Evolutionary conservation across 164 flowering plant genomes (phyloP).

Genomic region (Stephania cephalantha): DNA sequence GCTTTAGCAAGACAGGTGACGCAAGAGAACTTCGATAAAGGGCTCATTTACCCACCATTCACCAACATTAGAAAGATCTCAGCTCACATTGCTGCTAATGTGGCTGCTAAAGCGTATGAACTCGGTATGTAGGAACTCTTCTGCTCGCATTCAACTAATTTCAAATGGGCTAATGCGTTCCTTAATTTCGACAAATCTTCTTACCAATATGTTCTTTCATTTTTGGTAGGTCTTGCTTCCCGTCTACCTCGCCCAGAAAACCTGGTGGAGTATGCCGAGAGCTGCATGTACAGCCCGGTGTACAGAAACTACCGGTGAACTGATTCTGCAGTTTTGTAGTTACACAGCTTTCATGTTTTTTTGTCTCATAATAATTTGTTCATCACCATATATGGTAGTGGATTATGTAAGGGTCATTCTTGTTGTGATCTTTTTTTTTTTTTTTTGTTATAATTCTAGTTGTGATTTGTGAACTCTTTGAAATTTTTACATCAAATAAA

Average conservation of each 20-base stretch:
- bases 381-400: background rate
- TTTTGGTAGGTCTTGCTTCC: slow-evolving; percentile 60
- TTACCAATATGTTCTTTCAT: background rate
- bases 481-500: background rate
- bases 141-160: background rate
- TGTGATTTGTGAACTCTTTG: background rate
- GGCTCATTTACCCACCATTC: slow-evolving; percentile 80
- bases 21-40: slow-evolving; percentile 61
- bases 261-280: slow-evolving; percentile 74
- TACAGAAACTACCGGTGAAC: slow-evolving; percentile 54
- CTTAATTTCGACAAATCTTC: background rate
- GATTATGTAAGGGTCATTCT: background rate
- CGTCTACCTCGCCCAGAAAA: slow-evolving; percentile 79
- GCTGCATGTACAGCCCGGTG: slow-evolving; percentile 87
- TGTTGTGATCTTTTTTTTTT: background rate
- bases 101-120: slow-evolving; percentile 92
- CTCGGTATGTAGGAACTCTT: slow-evolving; percentile 48
- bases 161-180: background rate
- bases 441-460: background rate
- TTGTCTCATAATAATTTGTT: background rate
- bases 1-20: slow-evolving; percentile 84
- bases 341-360: background rate
- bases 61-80: slow-evolving; percentile 78
- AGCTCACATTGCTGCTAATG: slow-evolving; percentile 85
- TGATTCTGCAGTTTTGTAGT: slow-evolving; percentile 7